Evolutionary conservation across 139 green algal genomes (phyloP), one percentile per base, ranked within the genome.

Genomic region (Coelastrella sp.): DNA sequence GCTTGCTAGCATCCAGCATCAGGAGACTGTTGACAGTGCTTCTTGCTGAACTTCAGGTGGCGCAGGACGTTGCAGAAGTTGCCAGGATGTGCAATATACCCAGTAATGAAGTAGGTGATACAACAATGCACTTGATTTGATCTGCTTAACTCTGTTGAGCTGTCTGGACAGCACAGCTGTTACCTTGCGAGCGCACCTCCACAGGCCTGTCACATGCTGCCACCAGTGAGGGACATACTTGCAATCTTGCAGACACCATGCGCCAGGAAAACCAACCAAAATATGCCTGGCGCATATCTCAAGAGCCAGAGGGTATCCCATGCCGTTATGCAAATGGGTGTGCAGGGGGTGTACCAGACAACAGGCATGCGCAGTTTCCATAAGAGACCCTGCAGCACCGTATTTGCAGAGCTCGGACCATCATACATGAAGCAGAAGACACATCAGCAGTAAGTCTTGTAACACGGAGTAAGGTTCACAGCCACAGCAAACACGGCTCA

Each of bases 391-490:
- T 70, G 12, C 63, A 70, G 63, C 63, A 17, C 12, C 63, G 15
- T 70, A 6, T 70, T 70, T 70, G 63, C 63, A 22, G 63, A 70
- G 12, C 63, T 70, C 12, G 78, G 27, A 19, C 78, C 78, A 66
- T 65, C 78, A 19, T 83, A 83, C 78, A 83, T 83, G 78, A 83
- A n/a, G 12, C 78, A 83, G 78, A 65, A 83, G 78, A 25, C 59
- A 7, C 78, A 83, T 27, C 57, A 57, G 78, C 78, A 83, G 78
- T 83, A 57, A 83, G 78, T 80, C 0, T 25, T 35, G 25, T 63
- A 10, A 49, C 63, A 70, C 12, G 7, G 61, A 70, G 12, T 14
- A 56, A 35, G 12, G 72, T 78, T 78, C 35, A 49, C 35, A 49
- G 35, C 35, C 35, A 49, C 35, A 49, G 35, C 35, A 49, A 49